These are phyloP conservation scores for Schwanniomyces polymorphus DNA, from an alignment of 805 yeast genomes.

Conservation along the genomic window DNA sequence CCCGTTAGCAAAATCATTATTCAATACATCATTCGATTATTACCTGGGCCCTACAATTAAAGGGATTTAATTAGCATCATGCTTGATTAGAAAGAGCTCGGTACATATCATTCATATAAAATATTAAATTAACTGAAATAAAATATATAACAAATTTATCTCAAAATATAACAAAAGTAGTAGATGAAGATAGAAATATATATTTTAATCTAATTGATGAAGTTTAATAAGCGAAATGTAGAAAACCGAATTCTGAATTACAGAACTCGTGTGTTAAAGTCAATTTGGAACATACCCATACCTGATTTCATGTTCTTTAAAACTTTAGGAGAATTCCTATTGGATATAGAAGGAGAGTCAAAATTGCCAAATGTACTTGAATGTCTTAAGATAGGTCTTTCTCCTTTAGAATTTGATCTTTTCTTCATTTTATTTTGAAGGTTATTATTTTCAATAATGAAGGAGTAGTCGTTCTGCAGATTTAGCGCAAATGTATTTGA, in stretches of 20 bases:
- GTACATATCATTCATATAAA: neutral
- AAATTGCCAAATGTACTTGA: constrained; percentile 3
- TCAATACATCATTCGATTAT: neutral
- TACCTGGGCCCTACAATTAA: neutral
- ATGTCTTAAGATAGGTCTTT: constrained; percentile 2
- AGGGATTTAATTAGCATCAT: neutral
- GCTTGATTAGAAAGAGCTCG: neutral
- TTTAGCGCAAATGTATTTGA: constrained; percentile 14
- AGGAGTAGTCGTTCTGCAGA: constrained; percentile 15
- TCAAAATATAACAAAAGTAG: neutral
- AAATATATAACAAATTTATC: neutral
- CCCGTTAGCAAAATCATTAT: neutral
- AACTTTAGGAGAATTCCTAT: constrained; percentile 8
- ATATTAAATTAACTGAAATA: neutral
- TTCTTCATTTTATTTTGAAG: constrained; percentile 5
- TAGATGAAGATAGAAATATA: neutral
- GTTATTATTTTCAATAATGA: constrained; percentile 17
- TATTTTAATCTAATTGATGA: neutral
- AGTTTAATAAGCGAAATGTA: neutral
- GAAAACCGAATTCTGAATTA: neutral
- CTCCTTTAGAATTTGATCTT: constrained; percentile 1
- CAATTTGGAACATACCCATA: constrained; percentile 22
- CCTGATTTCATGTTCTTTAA: constrained; percentile 29
- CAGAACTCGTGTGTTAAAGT: constrained; percentile 9
- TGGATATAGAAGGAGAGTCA: constrained; percentile 3